A percentile compares a stretch with the other conserved stretches of the same genome.
These are phyloP conservation scores for Vitis riparia DNA, from an alignment of 164 flowering plant species.

Conservation along the genomic window DNA sequence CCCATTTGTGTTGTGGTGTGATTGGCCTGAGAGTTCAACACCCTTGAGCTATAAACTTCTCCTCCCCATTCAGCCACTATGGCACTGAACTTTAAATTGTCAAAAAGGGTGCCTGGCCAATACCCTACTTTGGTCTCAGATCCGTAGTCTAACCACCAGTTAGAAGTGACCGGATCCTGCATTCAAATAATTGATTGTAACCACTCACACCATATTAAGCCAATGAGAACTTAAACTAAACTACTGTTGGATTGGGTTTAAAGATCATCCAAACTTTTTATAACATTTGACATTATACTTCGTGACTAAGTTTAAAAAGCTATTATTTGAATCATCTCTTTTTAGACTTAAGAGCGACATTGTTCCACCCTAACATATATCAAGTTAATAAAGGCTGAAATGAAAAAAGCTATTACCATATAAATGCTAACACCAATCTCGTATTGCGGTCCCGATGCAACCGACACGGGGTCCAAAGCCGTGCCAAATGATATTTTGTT, in stretches of 20 bases:
- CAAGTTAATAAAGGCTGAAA: not conserved
- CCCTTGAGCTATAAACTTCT: slow-evolving; percentile 16
- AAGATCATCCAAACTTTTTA: too few species aligned
- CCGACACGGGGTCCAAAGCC: not conserved
- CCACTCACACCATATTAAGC: too few species aligned
- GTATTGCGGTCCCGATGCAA: slow-evolving; percentile 2
- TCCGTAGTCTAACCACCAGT: slow-evolving; percentile 22
- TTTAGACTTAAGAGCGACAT: too few species aligned
- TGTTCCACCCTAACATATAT: too few species aligned
- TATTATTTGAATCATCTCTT: too few species aligned
- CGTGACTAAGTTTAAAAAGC: too few species aligned
- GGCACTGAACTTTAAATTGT: slow-evolving; percentile 1
- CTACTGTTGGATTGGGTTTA: too few species aligned
- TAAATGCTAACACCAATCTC: not conserved
- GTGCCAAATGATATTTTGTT: slow-evolving; percentile 3
- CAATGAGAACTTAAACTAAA: too few species aligned
- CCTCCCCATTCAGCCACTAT: slow-evolving; percentile 24
- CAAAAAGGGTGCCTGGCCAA: slow-evolving; percentile 15
- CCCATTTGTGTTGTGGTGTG: slow-evolving; percentile 29
- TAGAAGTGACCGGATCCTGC: slow-evolving; percentile 12
- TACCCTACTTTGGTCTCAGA: not conserved
- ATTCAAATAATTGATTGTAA: too few species aligned
- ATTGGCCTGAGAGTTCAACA: slow-evolving; percentile 1
- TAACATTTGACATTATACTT: too few species aligned
- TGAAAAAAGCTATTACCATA: slow-evolving; percentile 1